Conservation (phyloP, 2,329 filamentous ascomycete species). For the Paraconiothyrium brasiliense region DNA sequence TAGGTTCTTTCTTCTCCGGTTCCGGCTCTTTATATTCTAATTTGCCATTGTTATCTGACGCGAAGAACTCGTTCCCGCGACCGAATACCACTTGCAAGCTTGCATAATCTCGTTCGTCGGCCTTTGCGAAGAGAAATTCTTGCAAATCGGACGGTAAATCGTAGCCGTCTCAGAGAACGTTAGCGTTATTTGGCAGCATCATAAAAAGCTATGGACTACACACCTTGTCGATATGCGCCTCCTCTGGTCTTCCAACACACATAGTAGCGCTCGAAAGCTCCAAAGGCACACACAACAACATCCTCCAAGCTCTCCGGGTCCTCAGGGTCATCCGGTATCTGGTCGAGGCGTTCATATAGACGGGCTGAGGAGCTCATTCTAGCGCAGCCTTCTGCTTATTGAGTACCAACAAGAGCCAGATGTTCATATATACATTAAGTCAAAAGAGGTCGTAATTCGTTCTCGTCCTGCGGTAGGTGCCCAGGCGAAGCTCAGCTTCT, state of each 20-base stretch:
- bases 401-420: background rate
- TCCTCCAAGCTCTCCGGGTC: constrained; percentile 49
- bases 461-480: background rate
- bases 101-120: constrained; percentile 43
- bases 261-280: constrained; percentile 52
- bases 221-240: constrained; percentile 50
- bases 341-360: constrained; percentile 42
- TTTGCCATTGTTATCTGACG: constrained; percentile 50
- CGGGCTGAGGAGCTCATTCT: constrained; percentile 43
- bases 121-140: constrained; percentile 46
- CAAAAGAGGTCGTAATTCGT: background rate
- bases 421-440: background rate
- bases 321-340: constrained; percentile 41
- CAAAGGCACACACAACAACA: constrained; percentile 51
- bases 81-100: constrained; percentile 52
- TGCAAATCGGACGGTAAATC: constrained; percentile 45
- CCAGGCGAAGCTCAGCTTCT: constrained; percentile 16
- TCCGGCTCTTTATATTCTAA: constrained; percentile 48
- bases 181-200: background rate
- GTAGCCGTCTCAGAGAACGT: constrained; percentile 39
- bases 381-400: background rate
- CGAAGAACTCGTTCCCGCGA: constrained; percentile 52
- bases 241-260: constrained; percentile 50
- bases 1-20: constrained; percentile 34
- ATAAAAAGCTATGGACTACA: background rate